Evolutionary conservation across 306 rosid species (phyloP), one percentile per base, ranked within the genome.

Genomic region (Cucumis cinereus): DNA sequence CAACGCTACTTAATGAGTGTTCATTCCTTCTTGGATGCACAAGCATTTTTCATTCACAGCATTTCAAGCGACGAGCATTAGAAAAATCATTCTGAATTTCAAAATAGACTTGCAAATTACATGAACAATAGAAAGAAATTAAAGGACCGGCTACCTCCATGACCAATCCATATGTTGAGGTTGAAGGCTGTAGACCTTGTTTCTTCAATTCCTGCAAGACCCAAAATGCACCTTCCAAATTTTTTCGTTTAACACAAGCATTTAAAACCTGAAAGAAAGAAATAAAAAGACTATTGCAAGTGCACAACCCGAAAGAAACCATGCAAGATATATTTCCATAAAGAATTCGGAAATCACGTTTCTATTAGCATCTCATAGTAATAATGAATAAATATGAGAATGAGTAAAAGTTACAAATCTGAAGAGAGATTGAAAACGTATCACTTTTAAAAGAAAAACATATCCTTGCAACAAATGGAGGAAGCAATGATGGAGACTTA

Each of bases 201-300:
- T 83, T 76, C 91, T 91, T 87, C 77, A 93, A 85, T 83, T 91
- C 94, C 86, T 93, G 93, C 79, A 93, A 79, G 79, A 93, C 97
- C 96, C 98, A 93, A 83, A 93, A 91, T 79, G 96, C 97, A 22
- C 98, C 98, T 85, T 93, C 97, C 97, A 96, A 93, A 77, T 91
- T 90, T 83, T 88, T 87, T 81, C 83, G 83, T 79, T 84, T 90
- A 82, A 84, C 84, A 78, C 97, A 91, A 59, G 96, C 94, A 86
- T 93, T 93, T 80, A 93, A 82, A 79, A 93, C 94, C 97, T 91
- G 91, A 78, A 81, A 35, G 72, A 43, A 70, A 81, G 52, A 77
- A 68, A 28, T 8, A 45, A 15, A 61, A 43, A 11, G 26, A 1
- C 15, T 12, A 26, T 9, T n/a, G 11, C 33, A 73, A 49, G 53